A percentile compares a stretch with the other conserved stretches of the same genome.
Conservation (phyloP, 2,329 filamentous ascomycete species). For the Exophiala aquamarina region DNA sequence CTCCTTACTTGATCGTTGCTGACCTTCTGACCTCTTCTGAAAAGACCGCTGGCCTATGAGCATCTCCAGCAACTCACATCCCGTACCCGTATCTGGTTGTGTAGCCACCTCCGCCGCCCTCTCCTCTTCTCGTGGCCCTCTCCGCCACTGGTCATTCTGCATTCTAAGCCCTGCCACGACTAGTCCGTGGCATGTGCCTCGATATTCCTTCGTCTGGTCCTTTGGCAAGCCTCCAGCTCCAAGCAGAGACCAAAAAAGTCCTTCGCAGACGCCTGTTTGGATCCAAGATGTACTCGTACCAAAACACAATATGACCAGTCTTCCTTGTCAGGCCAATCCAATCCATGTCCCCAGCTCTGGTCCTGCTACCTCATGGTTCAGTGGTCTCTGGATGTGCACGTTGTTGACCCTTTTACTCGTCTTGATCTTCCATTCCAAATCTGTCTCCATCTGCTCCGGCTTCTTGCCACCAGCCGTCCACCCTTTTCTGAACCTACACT, state of each 20-base stretch:
- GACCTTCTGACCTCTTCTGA: conserved; percentile 11
- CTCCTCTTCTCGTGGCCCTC: conserved; percentile 5
- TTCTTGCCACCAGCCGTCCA: no score
- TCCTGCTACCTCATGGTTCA: no score
- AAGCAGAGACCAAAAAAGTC: conserved; percentile 1
- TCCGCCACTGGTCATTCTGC: not conserved
- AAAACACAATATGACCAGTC: no score
- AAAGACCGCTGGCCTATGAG: not conserved
- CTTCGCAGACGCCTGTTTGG: not conserved
- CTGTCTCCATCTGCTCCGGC: no score
- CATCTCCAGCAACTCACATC: not conserved
- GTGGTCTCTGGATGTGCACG: no score
- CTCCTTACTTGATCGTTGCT: conserved; percentile 5
- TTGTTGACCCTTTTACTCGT: no score
- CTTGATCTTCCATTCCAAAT: no score
- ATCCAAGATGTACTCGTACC: no score
- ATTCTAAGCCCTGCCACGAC: conserved; percentile 9
- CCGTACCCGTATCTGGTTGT: conserved; percentile 2
- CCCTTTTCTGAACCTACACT: no score
- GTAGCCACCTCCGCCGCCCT: not conserved
- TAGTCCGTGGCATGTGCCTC: conserved; percentile 15
- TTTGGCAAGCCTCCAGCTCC: no score
- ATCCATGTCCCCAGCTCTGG: no score
- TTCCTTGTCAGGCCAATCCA: no score
- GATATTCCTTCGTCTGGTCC: conserved; percentile 8